Evolutionary conservation across 2,329 filamentous ascomycete species (phyloP).

Genomic region (Grosmannia clavigera): DNA sequence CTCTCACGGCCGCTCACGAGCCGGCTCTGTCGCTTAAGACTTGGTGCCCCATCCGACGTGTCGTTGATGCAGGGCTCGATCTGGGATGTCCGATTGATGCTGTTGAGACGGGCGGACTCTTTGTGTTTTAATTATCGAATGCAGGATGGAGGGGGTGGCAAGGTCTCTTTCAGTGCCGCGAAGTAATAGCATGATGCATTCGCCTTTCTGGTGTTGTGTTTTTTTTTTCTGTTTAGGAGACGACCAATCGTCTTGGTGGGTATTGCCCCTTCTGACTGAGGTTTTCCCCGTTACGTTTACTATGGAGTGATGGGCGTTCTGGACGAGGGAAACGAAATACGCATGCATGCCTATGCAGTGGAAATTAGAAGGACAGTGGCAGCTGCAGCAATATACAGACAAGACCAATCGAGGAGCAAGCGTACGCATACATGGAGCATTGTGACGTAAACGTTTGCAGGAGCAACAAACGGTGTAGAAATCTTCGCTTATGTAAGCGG

Average conservation of each 20-base stretch:
- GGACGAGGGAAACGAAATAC: constrained; percentile 2
- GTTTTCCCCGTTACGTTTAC: not conserved
- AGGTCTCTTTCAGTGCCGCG: not conserved
- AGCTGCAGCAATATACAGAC: constrained; percentile 1
- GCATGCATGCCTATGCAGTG: not conserved
- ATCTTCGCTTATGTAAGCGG: not conserved
- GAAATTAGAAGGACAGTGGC: not conserved
- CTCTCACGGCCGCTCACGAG: not conserved
- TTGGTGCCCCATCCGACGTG: not conserved
- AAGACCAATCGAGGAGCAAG: not conserved
- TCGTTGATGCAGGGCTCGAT: not conserved
- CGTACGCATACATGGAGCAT: not conserved
- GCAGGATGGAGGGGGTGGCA: not conserved
- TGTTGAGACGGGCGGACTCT: not conserved
- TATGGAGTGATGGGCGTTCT: constrained; percentile 1
- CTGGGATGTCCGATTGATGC: not conserved
- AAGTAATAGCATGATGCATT: not conserved
- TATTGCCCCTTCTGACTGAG: not conserved
- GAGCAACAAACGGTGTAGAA: not conserved
- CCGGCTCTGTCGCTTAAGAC: not conserved
- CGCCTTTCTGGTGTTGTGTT: not conserved
- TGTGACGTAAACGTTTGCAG: not conserved
- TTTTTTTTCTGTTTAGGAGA: not conserved
- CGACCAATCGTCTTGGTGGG: not conserved
- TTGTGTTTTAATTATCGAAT: not conserved